Evolutionary conservation across 2,329 filamentous ascomycete genomes (phyloP), one percentile per base, ranked within the genome.

Genomic region (Trichoderma atroviride): DNA sequence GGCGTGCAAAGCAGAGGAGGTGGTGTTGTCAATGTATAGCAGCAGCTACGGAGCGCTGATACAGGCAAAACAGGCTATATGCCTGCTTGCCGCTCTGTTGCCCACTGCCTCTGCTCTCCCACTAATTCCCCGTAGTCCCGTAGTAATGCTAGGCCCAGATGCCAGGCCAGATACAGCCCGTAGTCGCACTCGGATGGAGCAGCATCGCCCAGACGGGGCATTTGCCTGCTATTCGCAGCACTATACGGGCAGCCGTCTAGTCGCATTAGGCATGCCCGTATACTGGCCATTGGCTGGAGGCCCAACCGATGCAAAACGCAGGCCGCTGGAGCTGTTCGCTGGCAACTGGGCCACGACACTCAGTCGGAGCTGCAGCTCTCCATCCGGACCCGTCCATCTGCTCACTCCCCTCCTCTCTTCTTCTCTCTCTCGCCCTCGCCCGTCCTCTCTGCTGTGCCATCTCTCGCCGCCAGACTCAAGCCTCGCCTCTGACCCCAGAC

Each of bases 401-500:
- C 63, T 66, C 63, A 66, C 63, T 66, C 63, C 63, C 61, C 63
- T 60, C 33, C 37, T 43, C 63, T 60, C 33, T n/a, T 56, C 37
- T 40, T 29, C 56, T 64, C 35, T 50, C 27, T 53, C 33, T n/a
- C n/a, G 24, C 52, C 53, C 27, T 33, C 31, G 43, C 22, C 43
- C n/a, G 10, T 24, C 58, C 43, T 59, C 63, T 40, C 35, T 33
- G 53, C 63, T 50, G 63, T 58, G 27, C 37, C 24, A 50, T 57
- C 63, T 50, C 11, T 67, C 64, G 56, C 10, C 24, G n/a, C 55
- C 64, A 67, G 37, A 31, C 40, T 40, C 68, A 47, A 69, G 65
- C 67, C 68, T 73, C 70, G 33, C 33, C 61, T 63, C 50, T 53
- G 47, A 43, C 50, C 62, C 63, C 63, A 57, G 69, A 70, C 69